A percentile compares a stretch with the other conserved stretches of the same genome.
Conservation (phyloP, 1,284 basidiomycete species). For the Ustilago cynodontis region DNA sequence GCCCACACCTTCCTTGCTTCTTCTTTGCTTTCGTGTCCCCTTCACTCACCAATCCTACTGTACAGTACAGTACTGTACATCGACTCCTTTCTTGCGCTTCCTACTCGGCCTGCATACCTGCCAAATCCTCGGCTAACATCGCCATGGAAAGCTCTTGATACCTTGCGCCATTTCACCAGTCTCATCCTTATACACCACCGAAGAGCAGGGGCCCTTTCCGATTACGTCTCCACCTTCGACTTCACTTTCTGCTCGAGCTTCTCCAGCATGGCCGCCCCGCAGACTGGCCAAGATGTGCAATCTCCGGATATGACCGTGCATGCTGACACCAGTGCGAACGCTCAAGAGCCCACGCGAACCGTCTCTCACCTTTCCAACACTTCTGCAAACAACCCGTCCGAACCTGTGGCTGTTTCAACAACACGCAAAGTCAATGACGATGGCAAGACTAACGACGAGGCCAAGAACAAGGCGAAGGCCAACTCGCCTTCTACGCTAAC, state of each 20-base stretch:
- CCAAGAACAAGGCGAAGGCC: too few relatives aligned
- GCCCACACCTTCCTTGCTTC: too few relatives aligned
- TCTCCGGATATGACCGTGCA: not conserved
- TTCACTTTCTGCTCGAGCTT: not conserved
- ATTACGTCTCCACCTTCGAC: not conserved
- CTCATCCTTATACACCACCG: not conserved
- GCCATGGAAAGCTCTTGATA: not conserved
- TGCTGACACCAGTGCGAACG: not conserved
- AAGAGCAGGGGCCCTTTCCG: not conserved
- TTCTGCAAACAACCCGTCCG: not conserved
- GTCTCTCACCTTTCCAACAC: not conserved
- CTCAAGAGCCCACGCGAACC: not conserved
- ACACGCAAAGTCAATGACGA: not conserved
- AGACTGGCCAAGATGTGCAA: not conserved
- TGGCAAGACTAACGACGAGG: not conserved
- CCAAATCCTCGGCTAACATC: not conserved
- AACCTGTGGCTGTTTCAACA: not conserved
- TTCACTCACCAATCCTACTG: too few relatives aligned
- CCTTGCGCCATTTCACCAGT: not conserved
- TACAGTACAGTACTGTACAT: too few relatives aligned
- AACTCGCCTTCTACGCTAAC: slow-evolving; percentile 33
- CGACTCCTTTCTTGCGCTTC: not conserved
- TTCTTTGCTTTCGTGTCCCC: too few relatives aligned
- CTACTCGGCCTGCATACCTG: not conserved
- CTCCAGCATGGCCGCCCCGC: slow-evolving; percentile 13